Evolutionary conservation across 2,329 filamentous ascomycete genomes (phyloP).

Genomic region (Fusarium caatingaense): DNA sequence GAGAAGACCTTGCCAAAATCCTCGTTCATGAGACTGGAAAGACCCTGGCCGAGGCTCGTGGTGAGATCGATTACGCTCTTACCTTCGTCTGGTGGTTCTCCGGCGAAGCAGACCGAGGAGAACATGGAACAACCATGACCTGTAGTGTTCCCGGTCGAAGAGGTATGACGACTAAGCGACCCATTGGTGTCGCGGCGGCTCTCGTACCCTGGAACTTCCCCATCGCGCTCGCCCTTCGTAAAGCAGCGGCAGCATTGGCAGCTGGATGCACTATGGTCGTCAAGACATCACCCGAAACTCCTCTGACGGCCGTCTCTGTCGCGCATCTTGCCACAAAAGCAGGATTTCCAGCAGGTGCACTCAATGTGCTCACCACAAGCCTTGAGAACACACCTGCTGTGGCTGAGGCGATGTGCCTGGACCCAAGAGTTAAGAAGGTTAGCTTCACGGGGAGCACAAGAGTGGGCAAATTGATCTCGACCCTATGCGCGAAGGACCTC

Average conservation of each 20-base stretch:
- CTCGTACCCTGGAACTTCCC: conserved; percentile 69
- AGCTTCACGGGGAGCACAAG: conserved; percentile 80
- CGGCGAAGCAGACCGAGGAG: conserved; percentile 59
- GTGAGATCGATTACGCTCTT: conserved; percentile 66
- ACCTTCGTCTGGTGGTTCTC: conserved; percentile 69
- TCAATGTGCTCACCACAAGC: conserved; percentile 63
- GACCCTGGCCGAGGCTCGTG: conserved; percentile 63
- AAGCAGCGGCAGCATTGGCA: conserved; percentile 67
- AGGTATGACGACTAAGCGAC: conserved; percentile 76
- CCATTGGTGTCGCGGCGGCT: conserved; percentile 51
- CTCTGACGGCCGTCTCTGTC: conserved; percentile 75
- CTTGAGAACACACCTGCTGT: conserved; percentile 56
- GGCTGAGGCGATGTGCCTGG: conserved; percentile 58
- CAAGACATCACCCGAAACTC: conserved; percentile 79
- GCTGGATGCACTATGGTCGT: conserved; percentile 81
- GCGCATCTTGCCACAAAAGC: conserved; percentile 74
- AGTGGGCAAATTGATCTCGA: conserved; percentile 73
- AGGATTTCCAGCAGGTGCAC: conserved; percentile 78
- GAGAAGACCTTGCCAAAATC: conserved; percentile 52
- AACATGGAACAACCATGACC: conserved; percentile 61
- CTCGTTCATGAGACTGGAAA: conserved; percentile 66
- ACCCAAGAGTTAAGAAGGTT: conserved; percentile 67
- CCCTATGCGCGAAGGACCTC: conserved; percentile 68
- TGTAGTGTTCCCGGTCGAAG: conserved; percentile 23
- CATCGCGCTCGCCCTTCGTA: conserved; percentile 61